Base-by-base conservation (phyloP, 2,329 filamentous ascomycete species). In the Talaromyces atroroseus region DNA sequence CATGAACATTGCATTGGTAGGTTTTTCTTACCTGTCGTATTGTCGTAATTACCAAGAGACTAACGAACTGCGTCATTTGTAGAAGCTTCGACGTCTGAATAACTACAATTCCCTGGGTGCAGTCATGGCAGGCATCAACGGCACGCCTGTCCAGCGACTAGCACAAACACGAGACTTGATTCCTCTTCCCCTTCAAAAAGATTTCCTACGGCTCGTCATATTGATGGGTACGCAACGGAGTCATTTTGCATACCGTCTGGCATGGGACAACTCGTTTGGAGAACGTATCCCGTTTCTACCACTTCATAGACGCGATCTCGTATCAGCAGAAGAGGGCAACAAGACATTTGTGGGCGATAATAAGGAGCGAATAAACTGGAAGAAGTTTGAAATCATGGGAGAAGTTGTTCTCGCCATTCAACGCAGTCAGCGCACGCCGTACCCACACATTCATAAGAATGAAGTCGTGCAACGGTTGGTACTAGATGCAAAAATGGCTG, bases 71-170 rank as follows among this genome's bases (percentile, higher is more conserved):
- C 2, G 8, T 42, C 38, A n/a, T 42, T 42, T 45, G 24, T 68
- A 87, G 66, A 92, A 91, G 74, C 78, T 99, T 50, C 88, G 94
- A 40, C 87, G 92, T 67, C 76, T 96, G 60, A 96, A 97, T 77
- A 97, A 99, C 72, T 99, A 97, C 78, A 97, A 97, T 69, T 89
- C 91, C 0, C 79, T 99, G 1, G 92, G 92, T n/a, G 92, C 94
- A 7, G 85, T 99, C 36, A 82, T 99, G 57, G 92, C 94, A 6
- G 94, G 92, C 8, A 88, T 99, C 66, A 95, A 95, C 68, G 88
- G 89, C 58, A 89, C 89, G 2, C 85, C 91, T 0, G 87, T 99
- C 26, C 88, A 94, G 67, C 87, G 94, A 18, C 82, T 99, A 1
- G 77, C 82, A 0, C 88, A 91, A 64, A 97, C 94, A 0, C 81